Evolutionary conservation across 805 yeast genomes (phyloP).

Genomic region (Peterozyma xylosa): DNA sequence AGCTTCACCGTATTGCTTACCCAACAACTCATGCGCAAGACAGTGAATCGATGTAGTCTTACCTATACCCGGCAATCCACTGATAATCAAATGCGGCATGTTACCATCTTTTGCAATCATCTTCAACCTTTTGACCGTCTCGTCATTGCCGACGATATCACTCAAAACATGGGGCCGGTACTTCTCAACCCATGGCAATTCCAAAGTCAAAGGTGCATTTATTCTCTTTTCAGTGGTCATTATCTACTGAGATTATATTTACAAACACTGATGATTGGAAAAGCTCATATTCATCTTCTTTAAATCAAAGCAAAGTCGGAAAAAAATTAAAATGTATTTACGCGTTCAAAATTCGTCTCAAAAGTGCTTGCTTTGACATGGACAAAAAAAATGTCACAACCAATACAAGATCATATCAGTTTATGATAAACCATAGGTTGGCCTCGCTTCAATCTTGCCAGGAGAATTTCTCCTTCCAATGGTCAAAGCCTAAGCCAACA

Average conservation of each 20-base stretch:
- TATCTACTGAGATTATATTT: no score
- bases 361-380: no score
- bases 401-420: no score
- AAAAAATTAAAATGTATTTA: neutral
- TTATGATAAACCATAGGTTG: neutral
- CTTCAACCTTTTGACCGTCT: conserved; percentile 76
- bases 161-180: conserved; percentile 75
- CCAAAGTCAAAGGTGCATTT: conserved; percentile 8
- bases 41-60: conserved; percentile 93
- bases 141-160: conserved; percentile 91
- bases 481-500: conserved; percentile 22
- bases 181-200: conserved; percentile 71
- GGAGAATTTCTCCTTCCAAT: conserved; percentile 16
- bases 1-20: conserved; percentile 67
- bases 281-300: neutral
- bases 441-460: conserved; percentile 2
- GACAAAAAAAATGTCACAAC: neutral
- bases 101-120: conserved; percentile 89
- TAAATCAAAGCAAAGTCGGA: neutral
- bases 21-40: conserved; percentile 77
- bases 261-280: neutral
- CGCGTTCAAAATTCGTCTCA: neutral
- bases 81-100: conserved; percentile 92
- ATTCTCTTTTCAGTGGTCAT: conserved; percentile 1
- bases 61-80: conserved; percentile 97